Conservation (phyloP, 305 asterid genomes). For the Salvia sclarea region DNA sequence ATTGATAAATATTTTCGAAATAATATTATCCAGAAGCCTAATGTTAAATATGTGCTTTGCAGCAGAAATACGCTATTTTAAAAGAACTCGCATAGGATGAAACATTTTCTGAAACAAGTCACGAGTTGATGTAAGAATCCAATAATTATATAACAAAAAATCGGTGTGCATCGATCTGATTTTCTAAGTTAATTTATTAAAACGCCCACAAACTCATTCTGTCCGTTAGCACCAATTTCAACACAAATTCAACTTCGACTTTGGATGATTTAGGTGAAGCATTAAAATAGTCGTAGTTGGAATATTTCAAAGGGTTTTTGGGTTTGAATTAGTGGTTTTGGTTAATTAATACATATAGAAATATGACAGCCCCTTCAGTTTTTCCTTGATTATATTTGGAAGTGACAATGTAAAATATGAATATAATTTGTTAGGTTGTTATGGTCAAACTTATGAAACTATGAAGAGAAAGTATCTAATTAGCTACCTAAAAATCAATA, state of each 20-base stretch:
- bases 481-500: neutral
- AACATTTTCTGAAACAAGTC: slow-evolving; percentile 17
- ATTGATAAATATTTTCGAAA: neutral
- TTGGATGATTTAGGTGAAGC: slow-evolving; percentile 18
- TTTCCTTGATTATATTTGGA: neutral
- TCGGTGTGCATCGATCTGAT: neutral
- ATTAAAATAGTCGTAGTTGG: neutral
- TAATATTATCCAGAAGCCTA: neutral
- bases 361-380: too few species aligned
- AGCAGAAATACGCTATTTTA: neutral
- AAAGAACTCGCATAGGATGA: neutral
- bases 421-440: neutral
- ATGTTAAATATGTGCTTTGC: neutral
- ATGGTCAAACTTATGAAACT: neutral
- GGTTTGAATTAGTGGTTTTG: slow-evolving; percentile 15
- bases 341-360: too few species aligned
- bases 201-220: slow-evolving; percentile 18
- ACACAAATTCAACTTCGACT: slow-evolving; percentile 2
- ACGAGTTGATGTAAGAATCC: slow-evolving; percentile 28
- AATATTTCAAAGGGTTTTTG: neutral
- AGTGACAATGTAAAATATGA: neutral
- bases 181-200: neutral
- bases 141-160: neutral
- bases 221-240: slow-evolving; percentile 33
- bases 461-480: neutral